Evolutionary conservation across 2,329 filamentous ascomycete genomes (phyloP), one percentile per base, ranked within the genome.

Genomic region (Diaporthe sp.): DNA sequence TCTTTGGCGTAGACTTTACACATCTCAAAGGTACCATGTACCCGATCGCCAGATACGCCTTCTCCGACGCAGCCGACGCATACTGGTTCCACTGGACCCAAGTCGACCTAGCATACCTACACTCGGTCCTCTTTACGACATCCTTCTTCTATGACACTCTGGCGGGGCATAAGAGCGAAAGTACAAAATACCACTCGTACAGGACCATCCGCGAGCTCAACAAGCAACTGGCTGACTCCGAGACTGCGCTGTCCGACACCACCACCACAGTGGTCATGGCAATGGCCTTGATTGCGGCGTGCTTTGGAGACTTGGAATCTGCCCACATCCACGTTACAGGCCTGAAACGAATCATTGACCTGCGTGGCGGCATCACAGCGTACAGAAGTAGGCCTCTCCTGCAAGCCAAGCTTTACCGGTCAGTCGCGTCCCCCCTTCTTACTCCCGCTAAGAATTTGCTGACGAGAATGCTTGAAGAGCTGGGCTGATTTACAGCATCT

Each of bases 71-170:
- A 34, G 55, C 8, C 12, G 28, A 34, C 17, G 28, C 10, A 22
- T 57, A 57, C 31, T 57, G 55, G 55, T 57, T 57, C 28, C 28
- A 57, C 28, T 57, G 55, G 55, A 34, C 28, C 28, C 55, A 57
- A 57, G 17, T 34, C 28, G 28, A 57, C 55, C 55, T 57, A 10
- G 55, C 55, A 34, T 57, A 34, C 17, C 28, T 57, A 22, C 55
- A 57, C 20, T 57, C 55, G 1, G 20, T 57, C 15, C 55, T 57
- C 9, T 57, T 57, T 7, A 57, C 55, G 8, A 34, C 28, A 3
- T 57, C 55, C 8, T 57, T 34, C 55, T 57, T 57, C 17, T 34
- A 34, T 28, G 55, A 57, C 17, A 57, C 6, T 22, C 55, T 57
- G 6, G 4, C 12, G 17, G 55, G 28, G 12, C 55, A 57, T 17